phyloP scores from a whole-genome alignment of 495 filamentous ascomycete species.

The Bacidia gigantensis region DNA sequence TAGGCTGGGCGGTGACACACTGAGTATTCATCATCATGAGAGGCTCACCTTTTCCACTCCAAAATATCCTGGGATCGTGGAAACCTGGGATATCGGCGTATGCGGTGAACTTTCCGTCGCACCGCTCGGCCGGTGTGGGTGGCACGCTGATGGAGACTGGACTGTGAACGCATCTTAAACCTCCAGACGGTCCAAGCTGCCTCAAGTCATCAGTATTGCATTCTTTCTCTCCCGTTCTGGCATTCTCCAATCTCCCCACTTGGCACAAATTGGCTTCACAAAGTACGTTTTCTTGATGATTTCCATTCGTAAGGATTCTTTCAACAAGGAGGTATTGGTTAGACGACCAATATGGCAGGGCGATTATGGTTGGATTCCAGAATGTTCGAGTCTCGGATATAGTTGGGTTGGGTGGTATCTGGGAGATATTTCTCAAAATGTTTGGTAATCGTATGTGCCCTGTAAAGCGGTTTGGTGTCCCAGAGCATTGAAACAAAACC shows the following conservation, averaged over 20 bases:
- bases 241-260: slow-evolving; percentile 7
- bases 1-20: slow-evolving; percentile 12
- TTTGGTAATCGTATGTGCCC: slow-evolving; percentile 23
- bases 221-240: slow-evolving; percentile 16
- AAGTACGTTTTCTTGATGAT: slow-evolving; percentile 26
- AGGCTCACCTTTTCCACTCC: slow-evolving; percentile 28
- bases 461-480: slow-evolving; percentile 22
- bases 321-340: slow-evolving; percentile 28
- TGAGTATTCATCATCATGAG: slow-evolving; percentile 30
- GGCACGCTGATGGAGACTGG: slow-evolving; percentile 25
- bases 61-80: slow-evolving; percentile 29
- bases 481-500: slow-evolving; percentile 20
- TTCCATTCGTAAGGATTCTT: slow-evolving; percentile 24
- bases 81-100: slow-evolving; percentile 29
- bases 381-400: slow-evolving; percentile 20
- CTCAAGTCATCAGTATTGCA: slow-evolving; percentile 24
- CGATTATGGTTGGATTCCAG: slow-evolving; percentile 30
- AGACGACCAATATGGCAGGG: slow-evolving; percentile 26
- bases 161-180: slow-evolving; percentile 23
- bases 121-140: slow-evolving; percentile 28
- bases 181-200: slow-evolving; percentile 20
- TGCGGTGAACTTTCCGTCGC: slow-evolving; percentile 20
- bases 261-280: slow-evolving; percentile 30
- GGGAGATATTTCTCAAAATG: slow-evolving; percentile 25
- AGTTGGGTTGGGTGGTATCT: slow-evolving; percentile 15